Evolutionary conservation across 78 protist species (phyloP), one percentile per base, ranked within the genome.

Genomic region (Chrysochromulina parva): DNA sequence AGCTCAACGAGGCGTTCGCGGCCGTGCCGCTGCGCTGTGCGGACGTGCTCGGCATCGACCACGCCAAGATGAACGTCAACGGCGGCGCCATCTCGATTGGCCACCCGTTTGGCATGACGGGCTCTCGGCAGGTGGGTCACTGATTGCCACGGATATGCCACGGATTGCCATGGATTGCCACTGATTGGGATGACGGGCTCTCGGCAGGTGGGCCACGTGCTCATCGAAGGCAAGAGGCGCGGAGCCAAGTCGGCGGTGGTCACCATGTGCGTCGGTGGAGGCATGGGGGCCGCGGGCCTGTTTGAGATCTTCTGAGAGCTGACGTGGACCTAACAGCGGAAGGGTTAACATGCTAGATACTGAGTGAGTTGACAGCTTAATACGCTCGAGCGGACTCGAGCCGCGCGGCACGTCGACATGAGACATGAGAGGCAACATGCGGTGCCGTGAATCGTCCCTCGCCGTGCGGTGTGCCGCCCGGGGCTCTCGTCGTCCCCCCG

Each of bases 231-330:
- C 53, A 90, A 92, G 74, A 6, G n/a, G 9, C 58, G 80, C 53
- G 84, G 65, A 3, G 82, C 73, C 3, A 65, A 47, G 58, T 5
- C 0, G 5, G 88, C 50, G n/a, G 81, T 88, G 13, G 94, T 71
- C n/a, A 58, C 91, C 67, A 67, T 90, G 54, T 81, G 94, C 65
- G 13, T 65, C n/a, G 94, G 94, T 16, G 92, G 93, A 3, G 94
- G 94, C 66, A 57, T 50, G 60, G 92, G 91, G 50, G 53, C 88
- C 1, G 86, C 91, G 19, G 71, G 60, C 6, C 57, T 91, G 52
- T 76, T 91, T 14, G 91, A 91, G 50, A 38, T 88, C 24, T 11
- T 9, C 53, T 55, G 52, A 7, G 62, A 58, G 62, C 13, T 14
- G 62, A 58, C 13, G 62, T 13, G 13, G 62, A 58, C 62, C 62